phyloP scores from a whole-genome alignment of 2,329 filamentous ascomycete species.

The Aspergillus ibericus region DNA sequence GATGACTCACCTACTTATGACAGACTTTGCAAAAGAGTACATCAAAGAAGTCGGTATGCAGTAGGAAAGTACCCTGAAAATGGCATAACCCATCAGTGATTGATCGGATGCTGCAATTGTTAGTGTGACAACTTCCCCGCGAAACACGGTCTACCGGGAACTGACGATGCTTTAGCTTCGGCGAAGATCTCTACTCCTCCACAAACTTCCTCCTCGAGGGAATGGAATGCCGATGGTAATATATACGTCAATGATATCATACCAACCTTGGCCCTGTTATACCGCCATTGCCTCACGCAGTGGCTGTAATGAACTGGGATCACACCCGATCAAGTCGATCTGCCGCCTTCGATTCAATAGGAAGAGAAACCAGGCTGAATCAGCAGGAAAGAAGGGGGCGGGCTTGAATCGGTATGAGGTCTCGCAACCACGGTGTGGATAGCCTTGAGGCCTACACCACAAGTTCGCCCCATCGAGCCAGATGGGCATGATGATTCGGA shows the following conservation, averaged over 20 bases:
- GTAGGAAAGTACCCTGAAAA: not conserved
- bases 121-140: not conserved
- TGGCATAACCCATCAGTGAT: not conserved
- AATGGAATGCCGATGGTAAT: not conserved
- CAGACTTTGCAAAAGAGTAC: not conserved
- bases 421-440: not conserved
- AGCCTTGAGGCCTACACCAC: not conserved
- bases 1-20: not conserved
- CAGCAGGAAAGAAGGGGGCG: not conserved
- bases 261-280: not conserved
- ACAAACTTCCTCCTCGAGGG: not conserved
- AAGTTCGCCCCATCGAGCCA: not conserved
- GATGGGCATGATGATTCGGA: not conserved
- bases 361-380: not conserved
- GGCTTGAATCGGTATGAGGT: not conserved
- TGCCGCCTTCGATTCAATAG: not conserved
- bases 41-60: not conserved
- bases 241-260: not conserved
- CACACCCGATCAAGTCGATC: not conserved
- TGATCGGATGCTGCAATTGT: not conserved
- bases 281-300: not conserved
- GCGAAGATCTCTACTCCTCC: not conserved
- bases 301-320: not conserved
- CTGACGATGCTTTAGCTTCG: not conserved
- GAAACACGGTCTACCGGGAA: too few species aligned